These are phyloP conservation scores for Drosera capensis DNA, from an alignment of 148 eudicot species.

Conservation along the genomic window DNA sequence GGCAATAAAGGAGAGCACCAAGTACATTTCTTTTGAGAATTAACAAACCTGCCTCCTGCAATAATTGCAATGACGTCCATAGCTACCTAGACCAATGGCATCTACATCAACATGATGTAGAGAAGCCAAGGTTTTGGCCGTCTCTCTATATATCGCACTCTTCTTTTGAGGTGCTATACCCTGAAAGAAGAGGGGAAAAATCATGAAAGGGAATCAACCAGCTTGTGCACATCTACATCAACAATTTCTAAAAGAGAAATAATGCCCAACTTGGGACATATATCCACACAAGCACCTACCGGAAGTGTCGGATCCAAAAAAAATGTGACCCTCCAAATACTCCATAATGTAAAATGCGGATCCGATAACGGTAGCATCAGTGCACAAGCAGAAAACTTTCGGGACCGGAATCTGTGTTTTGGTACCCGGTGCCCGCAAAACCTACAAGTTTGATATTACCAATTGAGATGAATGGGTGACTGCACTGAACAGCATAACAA, in stretches of 20 bases:
- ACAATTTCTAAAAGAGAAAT: neutral
- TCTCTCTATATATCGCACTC: constrained; percentile 47
- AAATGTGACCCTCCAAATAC: constrained; percentile 84
- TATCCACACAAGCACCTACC: constrained; percentile 24
- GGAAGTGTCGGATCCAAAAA: constrained; percentile 58
- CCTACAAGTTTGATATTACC: constrained; percentile 44
- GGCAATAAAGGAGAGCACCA: neutral
- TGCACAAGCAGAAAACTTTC: constrained; percentile 75
- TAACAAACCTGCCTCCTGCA: constrained; percentile 72
- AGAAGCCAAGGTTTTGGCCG: constrained; percentile 69
- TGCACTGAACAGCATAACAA: neutral
- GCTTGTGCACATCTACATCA: neutral
- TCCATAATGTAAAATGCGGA: constrained; percentile 96
- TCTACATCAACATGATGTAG: constrained; percentile 71
- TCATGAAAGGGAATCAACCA: neutral
- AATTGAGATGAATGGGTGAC: too few relatives aligned
- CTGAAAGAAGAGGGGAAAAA: constrained; percentile 16
- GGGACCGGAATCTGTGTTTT: constrained; percentile 80
- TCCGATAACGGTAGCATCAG: constrained; percentile 72
- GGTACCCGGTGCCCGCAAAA: constrained; percentile 58
- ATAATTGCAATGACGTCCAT: constrained; percentile 66
- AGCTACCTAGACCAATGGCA: constrained; percentile 58
- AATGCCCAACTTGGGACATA: neutral
- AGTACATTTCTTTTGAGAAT: neutral
- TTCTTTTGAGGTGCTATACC: constrained; percentile 48